These are phyloP conservation scores for Globisporangium radiosum DNA, from an alignment of 352 stramenopile genomes.

Conservation along the genomic window DNA sequence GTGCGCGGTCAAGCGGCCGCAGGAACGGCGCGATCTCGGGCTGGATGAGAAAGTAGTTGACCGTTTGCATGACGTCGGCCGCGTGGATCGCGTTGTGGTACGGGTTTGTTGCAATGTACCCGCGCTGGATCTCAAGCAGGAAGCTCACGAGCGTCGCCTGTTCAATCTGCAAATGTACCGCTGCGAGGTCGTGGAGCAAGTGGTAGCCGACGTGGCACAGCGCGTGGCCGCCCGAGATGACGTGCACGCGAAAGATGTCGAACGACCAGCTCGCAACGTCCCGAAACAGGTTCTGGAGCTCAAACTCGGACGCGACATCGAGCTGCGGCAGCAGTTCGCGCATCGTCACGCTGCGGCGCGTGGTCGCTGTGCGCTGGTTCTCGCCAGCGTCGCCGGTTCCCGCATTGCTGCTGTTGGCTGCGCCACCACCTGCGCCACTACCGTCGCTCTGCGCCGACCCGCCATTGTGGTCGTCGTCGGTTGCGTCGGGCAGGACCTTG, in stretches of 20 bases:
- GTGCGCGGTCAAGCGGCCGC: constrained; percentile 61
- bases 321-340: constrained; percentile 52
- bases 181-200: constrained; percentile 56
- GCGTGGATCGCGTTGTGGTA: constrained; percentile 90
- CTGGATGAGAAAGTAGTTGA: constrained; percentile 82
- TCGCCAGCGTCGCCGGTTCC: background rate
- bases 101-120: constrained; percentile 74
- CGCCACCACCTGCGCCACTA: background rate
- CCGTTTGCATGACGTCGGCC: constrained; percentile 86
- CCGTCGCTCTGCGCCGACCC: constrained; percentile 1
- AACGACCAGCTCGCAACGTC: constrained; percentile 58
- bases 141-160: constrained; percentile 61
- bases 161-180: constrained; percentile 59
- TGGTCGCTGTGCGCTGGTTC: constrained; percentile 2
- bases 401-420: constrained; percentile 11
- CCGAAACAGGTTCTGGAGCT: constrained; percentile 62
- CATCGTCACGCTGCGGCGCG: constrained; percentile 39
- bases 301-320: constrained; percentile 54
- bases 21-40: constrained; percentile 68
- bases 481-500: constrained; percentile 48
- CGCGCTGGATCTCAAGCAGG: constrained; percentile 75
- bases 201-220: constrained; percentile 75
- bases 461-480: constrained; percentile 23
- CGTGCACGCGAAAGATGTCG: constrained; percentile 70
- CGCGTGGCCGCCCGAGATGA: constrained; percentile 61